Evolutionary conservation across 2,329 filamentous ascomycete species (phyloP).

Genomic region (Hysterium pulicare): DNA sequence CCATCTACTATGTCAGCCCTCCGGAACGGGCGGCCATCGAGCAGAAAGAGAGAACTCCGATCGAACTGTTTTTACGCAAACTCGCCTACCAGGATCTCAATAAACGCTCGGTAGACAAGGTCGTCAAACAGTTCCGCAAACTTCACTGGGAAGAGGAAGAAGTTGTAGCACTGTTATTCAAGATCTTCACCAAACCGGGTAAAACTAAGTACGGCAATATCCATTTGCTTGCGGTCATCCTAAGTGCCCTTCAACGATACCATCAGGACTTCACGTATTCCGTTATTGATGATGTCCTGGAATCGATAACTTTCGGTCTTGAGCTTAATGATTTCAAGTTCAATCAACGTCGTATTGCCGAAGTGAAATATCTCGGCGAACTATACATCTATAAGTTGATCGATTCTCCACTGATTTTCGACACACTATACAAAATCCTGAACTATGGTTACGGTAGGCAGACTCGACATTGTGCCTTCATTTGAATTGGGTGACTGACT

Average conservation of each 20-base stretch:
- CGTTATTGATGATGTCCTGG: conserved; percentile 89
- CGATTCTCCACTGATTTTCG: conserved; percentile 92
- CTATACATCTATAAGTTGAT: conserved; percentile 97
- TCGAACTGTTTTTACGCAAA: conserved; percentile 89
- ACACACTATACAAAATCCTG: conserved; percentile 89
- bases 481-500: too few species aligned
- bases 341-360: conserved; percentile 89
- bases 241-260: conserved; percentile 85
- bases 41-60: conserved; percentile 91
- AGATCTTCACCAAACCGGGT: conserved; percentile 91
- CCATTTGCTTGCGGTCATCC: conserved; percentile 83
- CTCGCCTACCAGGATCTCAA: conserved; percentile 91
- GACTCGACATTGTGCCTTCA: too few species aligned
- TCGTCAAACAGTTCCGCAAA: conserved; percentile 89
- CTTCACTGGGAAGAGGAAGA: conserved; percentile 97
- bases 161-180: conserved; percentile 74
- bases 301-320: conserved; percentile 81
- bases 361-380: conserved; percentile 94
- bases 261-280: conserved; percentile 86
- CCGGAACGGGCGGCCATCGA: conserved; percentile 90
- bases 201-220: conserved; percentile 99
- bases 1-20: conserved; percentile 95
- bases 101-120: conserved; percentile 88
- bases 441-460: conserved; percentile 83
- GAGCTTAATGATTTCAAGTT: conserved; percentile 97